Conservation (phyloP, 768 basidiomycete genomes). For the Scleroderma citrinum region DNA sequence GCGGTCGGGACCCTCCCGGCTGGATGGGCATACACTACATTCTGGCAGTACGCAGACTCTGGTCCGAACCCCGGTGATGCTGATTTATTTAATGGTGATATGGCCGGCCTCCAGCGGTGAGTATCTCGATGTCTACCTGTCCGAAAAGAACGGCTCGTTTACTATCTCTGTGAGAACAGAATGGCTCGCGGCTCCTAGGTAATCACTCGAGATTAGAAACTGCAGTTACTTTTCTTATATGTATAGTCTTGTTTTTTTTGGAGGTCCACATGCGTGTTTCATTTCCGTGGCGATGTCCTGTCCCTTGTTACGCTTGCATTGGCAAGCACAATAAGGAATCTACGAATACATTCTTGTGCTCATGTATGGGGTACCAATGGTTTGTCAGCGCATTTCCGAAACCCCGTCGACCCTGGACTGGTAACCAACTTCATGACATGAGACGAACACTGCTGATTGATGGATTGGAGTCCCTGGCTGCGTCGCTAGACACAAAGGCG, state of each 20-base stretch:
- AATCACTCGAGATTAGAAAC: not conserved
- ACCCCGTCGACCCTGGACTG: too few relatives aligned
- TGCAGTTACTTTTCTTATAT: too few relatives aligned
- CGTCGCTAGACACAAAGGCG: too few relatives aligned
- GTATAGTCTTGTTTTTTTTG: not conserved
- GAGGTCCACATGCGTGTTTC: not conserved
- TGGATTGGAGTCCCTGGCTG: too few relatives aligned
- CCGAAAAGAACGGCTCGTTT: too few relatives aligned
- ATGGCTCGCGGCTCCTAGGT: not conserved
- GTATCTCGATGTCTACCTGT: not conserved
- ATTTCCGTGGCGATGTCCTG: not conserved
- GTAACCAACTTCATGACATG: too few relatives aligned
- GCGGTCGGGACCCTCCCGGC: conserved; percentile 49
- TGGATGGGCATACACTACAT: conserved; percentile 50
- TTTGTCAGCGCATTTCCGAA: too few relatives aligned
- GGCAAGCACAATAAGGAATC: too few relatives aligned
- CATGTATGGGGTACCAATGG: too few relatives aligned
- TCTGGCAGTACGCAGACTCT: conserved; percentile 57
- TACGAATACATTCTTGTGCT: too few relatives aligned
- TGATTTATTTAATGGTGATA: conserved; percentile 51
- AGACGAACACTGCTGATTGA: too few relatives aligned
- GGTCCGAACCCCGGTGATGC: conserved; percentile 54
- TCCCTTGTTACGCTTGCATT: too few relatives aligned
- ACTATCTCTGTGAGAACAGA: not conserved
- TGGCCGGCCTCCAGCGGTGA: conserved; percentile 32